Evolutionary conservation across 768 basidiomycete genomes (phyloP).

Genomic region (Lactarius evosmus): DNA sequence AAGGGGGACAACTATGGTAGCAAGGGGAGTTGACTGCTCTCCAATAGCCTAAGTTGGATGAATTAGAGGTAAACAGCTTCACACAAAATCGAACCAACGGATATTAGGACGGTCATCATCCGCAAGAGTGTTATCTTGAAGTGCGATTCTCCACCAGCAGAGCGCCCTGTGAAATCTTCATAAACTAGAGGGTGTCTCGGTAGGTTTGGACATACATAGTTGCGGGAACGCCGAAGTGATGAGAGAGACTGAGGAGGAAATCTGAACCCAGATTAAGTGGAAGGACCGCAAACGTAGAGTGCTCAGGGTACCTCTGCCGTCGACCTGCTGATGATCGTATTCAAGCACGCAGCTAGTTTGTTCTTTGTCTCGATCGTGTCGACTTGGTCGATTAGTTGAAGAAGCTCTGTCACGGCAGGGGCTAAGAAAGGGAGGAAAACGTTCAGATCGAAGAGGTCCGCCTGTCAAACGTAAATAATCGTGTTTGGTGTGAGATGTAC

Average conservation of each 20-base stretch:
- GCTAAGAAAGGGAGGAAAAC: conserved; percentile 70
- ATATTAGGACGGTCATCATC: conserved; percentile 65
- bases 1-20: conserved; percentile 56
- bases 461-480: conserved; percentile 40
- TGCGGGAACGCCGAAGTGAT: conserved; percentile 64
- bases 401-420: conserved; percentile 56
- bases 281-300: not conserved
- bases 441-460: conserved; percentile 56
- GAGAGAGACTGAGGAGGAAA: conserved; percentile 58
- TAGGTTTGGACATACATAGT: conserved; percentile 56
- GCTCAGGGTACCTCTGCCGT: conserved; percentile 35
- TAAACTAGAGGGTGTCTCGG: conserved; percentile 20
- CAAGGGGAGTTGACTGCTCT: conserved; percentile 55
- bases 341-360: conserved; percentile 65
- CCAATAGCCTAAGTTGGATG: conserved; percentile 53
- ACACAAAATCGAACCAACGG: conserved; percentile 42
- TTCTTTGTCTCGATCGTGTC: conserved; percentile 76
- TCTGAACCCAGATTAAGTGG: conserved; percentile 40
- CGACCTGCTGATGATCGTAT: conserved; percentile 58
- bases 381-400: conserved; percentile 67
- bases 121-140: conserved; percentile 69
- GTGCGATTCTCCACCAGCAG: conserved; percentile 63
- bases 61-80: not conserved
- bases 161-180: conserved; percentile 50
- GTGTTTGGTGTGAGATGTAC: not conserved